Conservation (phyloP, 768 basidiomycete genomes). For the Leccinellum albellum region DNA sequence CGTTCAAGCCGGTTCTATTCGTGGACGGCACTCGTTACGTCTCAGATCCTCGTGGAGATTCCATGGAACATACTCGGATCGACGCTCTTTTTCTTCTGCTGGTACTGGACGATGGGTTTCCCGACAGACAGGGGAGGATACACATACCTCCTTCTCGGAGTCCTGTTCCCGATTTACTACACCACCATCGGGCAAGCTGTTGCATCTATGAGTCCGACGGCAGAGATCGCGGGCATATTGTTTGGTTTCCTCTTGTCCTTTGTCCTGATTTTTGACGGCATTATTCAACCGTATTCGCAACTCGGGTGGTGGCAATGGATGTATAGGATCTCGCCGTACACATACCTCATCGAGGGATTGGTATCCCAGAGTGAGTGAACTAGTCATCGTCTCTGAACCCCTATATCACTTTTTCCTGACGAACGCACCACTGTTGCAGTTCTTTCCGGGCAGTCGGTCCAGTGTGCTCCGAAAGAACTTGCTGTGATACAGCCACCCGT, state of each 20-base stretch:
- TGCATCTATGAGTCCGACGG: slow-evolving; percentile 57
- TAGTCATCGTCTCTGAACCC: neutral
- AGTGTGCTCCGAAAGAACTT: slow-evolving; percentile 62
- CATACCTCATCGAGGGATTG: slow-evolving; percentile 52
- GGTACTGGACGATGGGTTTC: slow-evolving; percentile 72
- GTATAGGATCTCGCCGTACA: slow-evolving; percentile 53
- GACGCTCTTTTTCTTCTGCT: slow-evolving; percentile 57
- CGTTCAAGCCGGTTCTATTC: slow-evolving; percentile 61
- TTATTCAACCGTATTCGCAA: slow-evolving; percentile 58
- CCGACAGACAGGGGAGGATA: slow-evolving; percentile 52
- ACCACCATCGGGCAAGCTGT: slow-evolving; percentile 59
- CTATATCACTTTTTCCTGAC: neutral
- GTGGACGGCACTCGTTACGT: slow-evolving; percentile 56
- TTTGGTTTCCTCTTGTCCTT: slow-evolving; percentile 61
- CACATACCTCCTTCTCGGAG: slow-evolving; percentile 49
- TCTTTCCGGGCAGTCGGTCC: slow-evolving; percentile 45
- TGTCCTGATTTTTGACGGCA: slow-evolving; percentile 64
- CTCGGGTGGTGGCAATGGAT: slow-evolving; percentile 75
- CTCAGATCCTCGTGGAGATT: slow-evolving; percentile 53
- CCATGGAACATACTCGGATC: slow-evolving; percentile 63
- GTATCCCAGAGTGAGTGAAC: slow-evolving; percentile 42
- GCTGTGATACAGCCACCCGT: slow-evolving; percentile 47
- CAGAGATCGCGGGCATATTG: slow-evolving; percentile 56
- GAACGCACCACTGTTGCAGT: slow-evolving; percentile 24
- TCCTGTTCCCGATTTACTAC: slow-evolving; percentile 59